phyloP scores from a whole-genome alignment of 2,329 filamentous ascomycete genomes.

The Ascochyta lentis region DNA sequence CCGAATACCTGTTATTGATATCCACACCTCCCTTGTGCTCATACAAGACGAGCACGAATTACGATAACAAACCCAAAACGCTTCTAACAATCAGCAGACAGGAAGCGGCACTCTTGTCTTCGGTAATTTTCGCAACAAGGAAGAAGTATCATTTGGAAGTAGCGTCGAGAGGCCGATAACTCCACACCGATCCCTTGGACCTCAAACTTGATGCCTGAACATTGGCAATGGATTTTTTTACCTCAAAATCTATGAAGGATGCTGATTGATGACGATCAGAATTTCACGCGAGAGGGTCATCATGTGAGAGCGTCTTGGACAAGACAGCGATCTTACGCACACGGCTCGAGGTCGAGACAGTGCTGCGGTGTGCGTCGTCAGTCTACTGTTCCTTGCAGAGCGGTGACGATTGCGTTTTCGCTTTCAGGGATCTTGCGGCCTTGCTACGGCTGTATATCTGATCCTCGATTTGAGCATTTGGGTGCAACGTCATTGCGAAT shows the following conservation, averaged over 20 bases:
- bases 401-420: not conserved
- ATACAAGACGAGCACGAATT: too few relatives aligned
- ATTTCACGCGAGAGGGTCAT: not conserved
- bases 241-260: not conserved
- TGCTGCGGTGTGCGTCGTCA: not conserved
- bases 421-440: not conserved
- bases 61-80: too few relatives aligned
- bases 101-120: too few relatives aligned
- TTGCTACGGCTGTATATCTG: conserved; percentile 2
- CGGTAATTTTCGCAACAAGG: too few relatives aligned
- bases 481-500: not conserved
- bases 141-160: too few relatives aligned
- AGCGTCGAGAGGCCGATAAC: too few relatives aligned
- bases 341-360: not conserved
- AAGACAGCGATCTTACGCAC: not conserved
- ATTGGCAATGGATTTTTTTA: not conserved
- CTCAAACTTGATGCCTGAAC: not conserved
- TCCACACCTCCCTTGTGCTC: too few relatives aligned
- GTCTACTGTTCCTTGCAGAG: not conserved
- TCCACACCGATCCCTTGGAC: not conserved
- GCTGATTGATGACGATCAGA: not conserved
- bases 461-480: not conserved
- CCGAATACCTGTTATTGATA: too few relatives aligned
- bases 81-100: too few relatives aligned
- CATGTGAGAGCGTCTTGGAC: not conserved